Conservation (phyloP, 2,329 filamentous ascomycete genomes). For the Diaporthe australafricana region DNA sequence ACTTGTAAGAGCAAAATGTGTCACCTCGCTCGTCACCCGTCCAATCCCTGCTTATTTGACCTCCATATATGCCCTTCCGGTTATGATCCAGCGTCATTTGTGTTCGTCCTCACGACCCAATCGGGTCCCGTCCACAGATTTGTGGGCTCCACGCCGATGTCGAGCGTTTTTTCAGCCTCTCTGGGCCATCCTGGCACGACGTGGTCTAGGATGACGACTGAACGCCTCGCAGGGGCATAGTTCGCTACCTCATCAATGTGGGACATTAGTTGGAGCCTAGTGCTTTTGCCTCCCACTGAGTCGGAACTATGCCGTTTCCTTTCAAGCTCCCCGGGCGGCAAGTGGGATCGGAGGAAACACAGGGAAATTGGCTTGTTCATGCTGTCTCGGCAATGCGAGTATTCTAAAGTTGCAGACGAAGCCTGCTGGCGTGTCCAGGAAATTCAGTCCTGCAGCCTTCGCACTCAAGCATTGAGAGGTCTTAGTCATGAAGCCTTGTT, state of each 20-base stretch:
- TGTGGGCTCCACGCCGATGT: background rate
- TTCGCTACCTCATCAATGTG: constrained; percentile 12
- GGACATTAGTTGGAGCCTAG: constrained; percentile 13
- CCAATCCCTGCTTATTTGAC: background rate
- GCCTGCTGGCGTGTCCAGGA: background rate
- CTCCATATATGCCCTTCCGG: background rate
- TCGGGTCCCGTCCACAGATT: constrained; percentile 3
- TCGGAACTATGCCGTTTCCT: constrained; percentile 18
- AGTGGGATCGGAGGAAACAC: background rate
- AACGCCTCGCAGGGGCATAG: background rate
- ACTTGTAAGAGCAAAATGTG: background rate
- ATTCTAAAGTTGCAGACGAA: background rate
- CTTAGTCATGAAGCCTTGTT: background rate
- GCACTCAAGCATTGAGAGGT: background rate
- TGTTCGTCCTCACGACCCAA: background rate
- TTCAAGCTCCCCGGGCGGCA: constrained; percentile 8
- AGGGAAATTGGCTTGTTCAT: constrained; percentile 4
- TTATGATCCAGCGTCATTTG: background rate
- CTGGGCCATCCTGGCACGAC: constrained; percentile 3
- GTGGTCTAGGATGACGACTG: background rate
- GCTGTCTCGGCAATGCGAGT: background rate
- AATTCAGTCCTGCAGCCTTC: background rate
- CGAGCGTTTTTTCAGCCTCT: constrained; percentile 2
- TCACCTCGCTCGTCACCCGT: background rate
- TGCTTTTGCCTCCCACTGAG: background rate